Evolutionary conservation across 768 basidiomycete genomes (phyloP), one percentile per base, ranked within the genome.

Genomic region (Calocera viscosa): DNA sequence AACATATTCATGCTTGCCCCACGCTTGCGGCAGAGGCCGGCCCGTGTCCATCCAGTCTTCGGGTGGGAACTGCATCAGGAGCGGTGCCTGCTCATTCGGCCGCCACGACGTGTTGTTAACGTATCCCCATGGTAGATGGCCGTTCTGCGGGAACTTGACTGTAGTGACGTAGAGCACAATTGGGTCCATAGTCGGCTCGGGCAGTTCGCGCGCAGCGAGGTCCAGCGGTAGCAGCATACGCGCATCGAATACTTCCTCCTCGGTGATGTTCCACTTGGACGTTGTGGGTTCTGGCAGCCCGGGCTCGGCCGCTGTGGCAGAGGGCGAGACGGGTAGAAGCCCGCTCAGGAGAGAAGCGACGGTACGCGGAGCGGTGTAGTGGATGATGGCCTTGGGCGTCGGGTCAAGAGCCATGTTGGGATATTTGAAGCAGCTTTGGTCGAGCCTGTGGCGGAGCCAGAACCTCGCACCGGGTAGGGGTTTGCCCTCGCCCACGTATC

Each of bases 1-100:
- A 12, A 69, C 66, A 49, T 65, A 69, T 8, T 66, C 68, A 49
- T 69, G 67, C 8, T 67, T 67, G 30, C 67, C 64, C 10, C 68
- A 66, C 10, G 63, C 63, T 1, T 60, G 14, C 53, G 53, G 53
- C 19, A 10, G 5, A 5, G 67, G 68, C 17, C 64, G 38, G 22
- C 67, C 68, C 16, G 49, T 33, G 28, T 60, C 60, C 67, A 65
- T 35, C 28, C 66, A 67, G 49, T 69, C 67, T 0, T 47, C 67
- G 24, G 64, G 67, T 14, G 67, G 32, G 30, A 67, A 47, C 34
- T 67, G 33, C 17, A 63, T 63, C 8, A 66, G 26, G 19, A 67
- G 66, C 22, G 68, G 53, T 24, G 63, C 66, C 7, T 10, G 53
- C 30, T 60, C 53, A 30, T 60, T 60, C 5, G 53, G 53, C 30